Conservation (phyloP, 2,329 filamentous ascomycete species). For the Colletotrichum tamarilloi region DNA sequence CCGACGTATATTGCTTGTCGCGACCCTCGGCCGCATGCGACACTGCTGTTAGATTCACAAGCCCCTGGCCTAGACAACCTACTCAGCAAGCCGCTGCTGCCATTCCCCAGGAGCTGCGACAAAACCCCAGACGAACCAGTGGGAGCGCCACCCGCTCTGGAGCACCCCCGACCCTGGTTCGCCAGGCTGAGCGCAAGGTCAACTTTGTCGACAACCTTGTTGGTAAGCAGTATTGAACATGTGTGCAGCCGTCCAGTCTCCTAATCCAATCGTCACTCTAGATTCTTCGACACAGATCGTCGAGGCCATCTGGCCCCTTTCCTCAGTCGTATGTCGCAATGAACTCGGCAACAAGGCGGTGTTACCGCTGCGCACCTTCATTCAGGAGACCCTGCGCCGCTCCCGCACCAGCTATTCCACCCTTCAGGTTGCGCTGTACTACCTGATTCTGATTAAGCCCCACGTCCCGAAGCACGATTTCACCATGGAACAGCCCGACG, state of each 20-base stretch:
- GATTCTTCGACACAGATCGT: conserved; percentile 98
- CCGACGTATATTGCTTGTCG: conserved; percentile 55
- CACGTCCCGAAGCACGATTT: conserved; percentile 87
- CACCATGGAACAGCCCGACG: conserved; percentile 84
- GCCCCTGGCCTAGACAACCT: conserved; percentile 46
- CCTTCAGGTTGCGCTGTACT: conserved; percentile 95
- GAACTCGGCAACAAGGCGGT: conserved; percentile 81
- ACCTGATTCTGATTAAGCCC: conserved; percentile 92
- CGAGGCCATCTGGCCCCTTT: conserved; percentile 95
- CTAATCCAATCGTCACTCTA: conserved; percentile 56
- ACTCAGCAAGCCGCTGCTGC: conserved; percentile 40
- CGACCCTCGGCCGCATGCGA: conserved; percentile 46
- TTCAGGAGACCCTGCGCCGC: conserved; percentile 94
- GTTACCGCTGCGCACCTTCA: conserved; percentile 92
- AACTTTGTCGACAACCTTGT: conserved; percentile 97
- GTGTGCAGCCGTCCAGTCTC: conserved; percentile 29
- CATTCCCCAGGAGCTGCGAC: conserved; percentile 71
- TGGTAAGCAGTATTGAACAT: conserved; percentile 73
- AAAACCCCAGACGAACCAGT: conserved; percentile 70
- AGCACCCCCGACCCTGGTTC: conserved; percentile 79
- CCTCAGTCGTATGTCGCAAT: conserved; percentile 80
- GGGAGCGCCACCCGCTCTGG: conserved; percentile 59
- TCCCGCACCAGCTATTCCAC: conserved; percentile 98
- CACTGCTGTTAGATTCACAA: conserved; percentile 41
- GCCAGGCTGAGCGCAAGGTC: conserved; percentile 91